Evolutionary conservation across 23 red algal genomes (phyloP), one percentile per base, ranked within the genome.

Genomic region (Gracilaria caudata): DNA sequence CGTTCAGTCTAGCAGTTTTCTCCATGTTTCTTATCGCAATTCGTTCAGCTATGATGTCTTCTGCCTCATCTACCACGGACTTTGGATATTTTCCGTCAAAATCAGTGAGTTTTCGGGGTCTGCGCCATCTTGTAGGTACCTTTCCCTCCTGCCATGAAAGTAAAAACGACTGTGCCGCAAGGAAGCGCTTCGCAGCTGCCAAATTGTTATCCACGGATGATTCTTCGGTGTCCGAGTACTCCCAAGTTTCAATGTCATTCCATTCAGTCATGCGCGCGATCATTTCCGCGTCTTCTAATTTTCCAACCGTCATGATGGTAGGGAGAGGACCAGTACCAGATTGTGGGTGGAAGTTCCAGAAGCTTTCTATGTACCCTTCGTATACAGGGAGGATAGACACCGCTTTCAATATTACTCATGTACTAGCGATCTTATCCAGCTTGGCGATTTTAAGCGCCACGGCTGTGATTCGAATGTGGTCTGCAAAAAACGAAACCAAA

Each of bases 91-190:
- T 73, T 3, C 74, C 74, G 20, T 89, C 71, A 77, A 93, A 93
- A 57, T 93, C 90, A 14, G 72, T 83, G 66, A 93, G 54, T 19
- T 56, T 55, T 56, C 90, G 61, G 0, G 90, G 73, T 24, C 90
- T 79, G 29, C 80, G 81, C 90, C 90, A 93, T 4, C 79, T 68
- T 21, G 81, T 79, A 24, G 90, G 90, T 19, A 93, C 90, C 45
- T 93, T 93, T 58, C 90, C 90, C 21, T 84, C 80, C 37, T 93
- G 79, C 90, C 90, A 93, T 68, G 90, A 76, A 11, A 93, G 81
- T 11, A 93, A 53, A 36, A 93, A 93, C 28, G 79, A 77, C 41
- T 93, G 90, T 37, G 90, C 90, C 0, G 90, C 79, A 45, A 93
- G 49, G 65, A 93, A 93, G 51, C 90, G 90, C 64, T 85, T 82